Conservation (phyloP, 441 rosid genomes). For the Melastoma candidum region DNA sequence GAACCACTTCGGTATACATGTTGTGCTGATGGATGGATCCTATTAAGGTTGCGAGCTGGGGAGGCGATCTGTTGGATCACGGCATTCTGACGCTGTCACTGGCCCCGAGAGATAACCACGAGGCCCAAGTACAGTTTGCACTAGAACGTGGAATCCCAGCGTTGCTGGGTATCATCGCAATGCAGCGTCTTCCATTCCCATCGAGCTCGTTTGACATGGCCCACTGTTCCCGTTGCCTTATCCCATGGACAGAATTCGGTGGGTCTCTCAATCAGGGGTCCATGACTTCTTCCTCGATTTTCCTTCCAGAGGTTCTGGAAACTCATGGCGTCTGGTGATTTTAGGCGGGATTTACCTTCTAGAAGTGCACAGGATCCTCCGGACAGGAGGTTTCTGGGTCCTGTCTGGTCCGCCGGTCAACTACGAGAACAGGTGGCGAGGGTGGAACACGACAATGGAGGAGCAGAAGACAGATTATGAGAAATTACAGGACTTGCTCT, state of each 20-base stretch:
- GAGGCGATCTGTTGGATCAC: conserved; percentile 87
- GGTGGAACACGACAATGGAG: conserved; percentile 94
- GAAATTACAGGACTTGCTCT: conserved; percentile 63
- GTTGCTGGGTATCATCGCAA: conserved; percentile 89
- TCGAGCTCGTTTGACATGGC: conserved; percentile 97
- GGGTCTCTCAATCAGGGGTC: conserved; percentile 10
- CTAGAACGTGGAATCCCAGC: conserved; percentile 97
- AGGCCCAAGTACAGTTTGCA: conserved; percentile 98
- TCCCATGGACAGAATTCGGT: conserved; percentile 99
- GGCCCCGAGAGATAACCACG: conserved; percentile 96
- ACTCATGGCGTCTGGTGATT: conserved; percentile 5
- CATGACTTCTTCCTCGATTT: no score
- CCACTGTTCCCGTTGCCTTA: conserved; percentile 99
- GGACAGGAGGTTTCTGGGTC: conserved; percentile 99
- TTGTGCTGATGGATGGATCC: conserved; percentile 12
- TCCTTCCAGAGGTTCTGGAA: no score
- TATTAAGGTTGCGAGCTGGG: conserved; percentile 96
- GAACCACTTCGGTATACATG: not conserved
- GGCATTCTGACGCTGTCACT: conserved; percentile 88
- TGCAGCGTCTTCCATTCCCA: conserved; percentile 94
- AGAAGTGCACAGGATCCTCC: conserved; percentile 79
- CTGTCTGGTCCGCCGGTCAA: conserved; percentile 97
- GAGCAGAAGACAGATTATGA: conserved; percentile 82
- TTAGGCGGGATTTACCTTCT: conserved; percentile 91
- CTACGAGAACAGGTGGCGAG: conserved; percentile 82